Conservation (phyloP, 768 basidiomycete genomes). For the Mycena alexandri region DNA sequence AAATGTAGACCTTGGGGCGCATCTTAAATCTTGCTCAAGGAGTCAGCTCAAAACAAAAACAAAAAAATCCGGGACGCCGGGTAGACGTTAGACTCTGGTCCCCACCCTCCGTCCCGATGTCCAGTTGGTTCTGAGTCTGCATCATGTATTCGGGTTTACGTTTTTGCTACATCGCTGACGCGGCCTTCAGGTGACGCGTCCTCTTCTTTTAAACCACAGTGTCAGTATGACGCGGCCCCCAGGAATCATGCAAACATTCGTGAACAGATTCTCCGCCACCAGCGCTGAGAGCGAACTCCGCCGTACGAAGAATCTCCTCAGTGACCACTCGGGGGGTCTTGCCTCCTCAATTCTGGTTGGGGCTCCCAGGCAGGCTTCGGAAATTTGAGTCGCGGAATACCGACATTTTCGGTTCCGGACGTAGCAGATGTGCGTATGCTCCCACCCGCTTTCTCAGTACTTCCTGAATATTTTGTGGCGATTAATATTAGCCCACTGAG, state of each 20-base stretch:
- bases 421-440: conserved; percentile 76
- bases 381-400: conserved; percentile 75
- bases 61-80: no score
- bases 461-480: conserved; percentile 17
- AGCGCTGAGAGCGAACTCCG: conserved; percentile 61
- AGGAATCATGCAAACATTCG: conserved; percentile 76
- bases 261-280: conserved; percentile 74
- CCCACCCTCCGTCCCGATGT: no score
- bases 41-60: no score
- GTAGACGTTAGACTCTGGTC: no score
- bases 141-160: no score
- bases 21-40: no score
- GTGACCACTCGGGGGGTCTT: conserved; percentile 75
- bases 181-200: conserved; percentile 16
- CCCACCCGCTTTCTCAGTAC: background rate
- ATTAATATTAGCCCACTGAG: conserved; percentile 90
- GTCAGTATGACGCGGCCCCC: background rate
- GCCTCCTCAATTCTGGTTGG: conserved; percentile 80
- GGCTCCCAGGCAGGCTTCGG: conserved; percentile 87
- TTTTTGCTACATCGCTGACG: conserved; percentile 3
- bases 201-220: background rate
- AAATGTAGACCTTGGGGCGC: no score
- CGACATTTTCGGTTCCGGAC: conserved; percentile 77
- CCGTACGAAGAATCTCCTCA: conserved; percentile 58
- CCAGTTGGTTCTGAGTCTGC: no score